Evolutionary conservation across 352 stramenopile species (phyloP), one percentile per base, ranked within the genome.

Genomic region (Phytophthora tentaculata): DNA sequence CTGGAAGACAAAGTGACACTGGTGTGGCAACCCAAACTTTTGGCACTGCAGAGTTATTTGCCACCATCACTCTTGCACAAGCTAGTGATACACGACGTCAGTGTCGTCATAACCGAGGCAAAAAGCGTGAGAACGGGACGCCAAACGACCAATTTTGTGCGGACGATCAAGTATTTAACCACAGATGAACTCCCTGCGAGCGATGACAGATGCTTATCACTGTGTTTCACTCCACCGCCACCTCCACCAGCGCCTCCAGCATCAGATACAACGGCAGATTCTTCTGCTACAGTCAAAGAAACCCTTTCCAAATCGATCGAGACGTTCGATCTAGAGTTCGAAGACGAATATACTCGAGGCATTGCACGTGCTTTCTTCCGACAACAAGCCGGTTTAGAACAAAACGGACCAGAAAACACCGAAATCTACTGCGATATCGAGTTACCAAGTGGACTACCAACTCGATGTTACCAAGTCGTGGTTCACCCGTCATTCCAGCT

Each of bases 111-210:
- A 1, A 76, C 64, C 8, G 77, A 89, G n/a, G 80, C 92, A 5
- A 73, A 72, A 47, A 83, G 75, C 35, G 80, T 96, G 39, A 76
- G 86, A 14, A 79, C 80, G 6, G 88, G 88, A 13, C 78, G 86
- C 0, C 88, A 96, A 55, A 93, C 81, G 14, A 88, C 81, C 7
- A 96, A 91, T 26, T 86, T 96, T 52, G 77, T 94, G 43, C 80
- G 88, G 44, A 96, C 88, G 3, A 89, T 91, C 64, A 96, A 96
- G 68, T 96, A 92, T 57, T 49, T 96, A 17, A 54, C 65, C 7
- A 57, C 69, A 3, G 67, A 82, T 0, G 67, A 77, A 9, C 65
- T 94, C 12, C 77, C 84, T 0, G 61, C 60, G 5, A 93, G 67
- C 52, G 87, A 95, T 62, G 81, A 90, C n/a, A 77, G 61, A 8